Percentiles rank a stretch among this genome's conserved stretches.
These are phyloP conservation scores for Talaromyces marneffei DNA, from an alignment of 2,329 filamentous ascomycete genomes.

Conservation along the genomic window DNA sequence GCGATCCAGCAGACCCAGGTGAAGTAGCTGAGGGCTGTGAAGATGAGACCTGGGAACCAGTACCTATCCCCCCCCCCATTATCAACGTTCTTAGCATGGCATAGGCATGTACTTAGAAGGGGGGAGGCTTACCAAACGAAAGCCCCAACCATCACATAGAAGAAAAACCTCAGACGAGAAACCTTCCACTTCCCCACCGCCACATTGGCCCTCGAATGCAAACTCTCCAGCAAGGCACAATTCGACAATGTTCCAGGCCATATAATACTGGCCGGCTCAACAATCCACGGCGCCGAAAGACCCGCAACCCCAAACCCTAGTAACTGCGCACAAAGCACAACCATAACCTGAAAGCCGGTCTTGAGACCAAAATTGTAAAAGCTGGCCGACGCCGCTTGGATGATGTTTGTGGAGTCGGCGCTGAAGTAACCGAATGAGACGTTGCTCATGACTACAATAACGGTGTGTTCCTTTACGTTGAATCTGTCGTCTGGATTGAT, in stretches of 20 bases:
- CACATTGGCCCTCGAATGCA: slow-evolving; percentile 35
- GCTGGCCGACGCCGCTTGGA: slow-evolving; percentile 35
- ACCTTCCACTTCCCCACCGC: slow-evolving; percentile 36
- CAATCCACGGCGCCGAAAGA: slow-evolving; percentile 32
- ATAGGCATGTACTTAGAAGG: neutral
- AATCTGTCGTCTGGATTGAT: slow-evolving; percentile 42
- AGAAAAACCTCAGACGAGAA: slow-evolving; percentile 35
- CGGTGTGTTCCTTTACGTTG: slow-evolving; percentile 44
- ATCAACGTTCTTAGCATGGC: neutral
- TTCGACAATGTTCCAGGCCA: slow-evolving; percentile 38
- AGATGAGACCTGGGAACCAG: slow-evolving; percentile 50
- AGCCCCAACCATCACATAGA: slow-evolving; percentile 25
- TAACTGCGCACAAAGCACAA: slow-evolving; percentile 36
- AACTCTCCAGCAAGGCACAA: slow-evolving; percentile 33
- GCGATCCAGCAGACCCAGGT: slow-evolving; percentile 47
- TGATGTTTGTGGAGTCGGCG: slow-evolving; percentile 44
- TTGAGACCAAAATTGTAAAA: slow-evolving; percentile 40
- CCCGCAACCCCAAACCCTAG: slow-evolving; percentile 39
- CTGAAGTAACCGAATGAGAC: slow-evolving; percentile 45
- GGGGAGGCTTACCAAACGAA: slow-evolving; percentile 21
- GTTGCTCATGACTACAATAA: slow-evolving; percentile 46
- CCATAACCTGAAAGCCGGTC: slow-evolving; percentile 35
- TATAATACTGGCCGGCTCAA: slow-evolving; percentile 35
- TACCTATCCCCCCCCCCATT: too few relatives aligned
- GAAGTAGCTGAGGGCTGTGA: slow-evolving; percentile 46